Evolutionary conservation across 192 early-diverging fungal species (phyloP), one percentile per base, ranked within the genome.

Genomic region (Coemansia sp.): DNA sequence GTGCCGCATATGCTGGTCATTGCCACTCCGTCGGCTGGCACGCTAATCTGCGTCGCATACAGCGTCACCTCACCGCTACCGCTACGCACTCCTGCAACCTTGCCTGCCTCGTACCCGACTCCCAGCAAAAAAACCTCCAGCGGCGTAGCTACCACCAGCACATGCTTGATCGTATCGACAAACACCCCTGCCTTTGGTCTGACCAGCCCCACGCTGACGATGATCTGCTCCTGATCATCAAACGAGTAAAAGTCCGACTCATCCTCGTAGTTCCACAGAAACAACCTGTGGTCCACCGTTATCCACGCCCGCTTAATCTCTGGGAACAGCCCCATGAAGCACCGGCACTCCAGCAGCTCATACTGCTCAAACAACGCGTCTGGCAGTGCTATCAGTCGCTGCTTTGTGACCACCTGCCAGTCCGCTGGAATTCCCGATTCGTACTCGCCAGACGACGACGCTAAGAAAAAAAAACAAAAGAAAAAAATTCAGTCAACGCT

Each of bases 221-320:
- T 95, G 50, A 94, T 81, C 62, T 94, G 90, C 56, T 93, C 91
- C 74, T 92, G 90, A 40, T 95, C 93, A 57, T 93, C 90, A 61
- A 87, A 93, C 36, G 86, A 75, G 59, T 87, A 85, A 60, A 88
- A 85, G 52, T 87, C 78, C 0, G 71, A 84, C 83, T 86, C 85
- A 22, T 90, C 85, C 38, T 86, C 83, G 70, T 93, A 97, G 72
- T 98, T 91, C 94, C 93, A 95, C 34, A 98, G 70, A 64, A 90
- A 95, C 27, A 97, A 81, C 32, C 86, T 80, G 67, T 93, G 87
- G 72, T 93, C 93, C 44, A 98, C 88, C 1, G 90, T 91, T 36
- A 97, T 90, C 91, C 94, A 98, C 14, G 89, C 94, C 19, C 90
- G 87, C 48, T 90, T 79, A 53, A 98, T 90, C 58, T 94, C 91